Percentiles rank a stretch among this genome's conserved stretches.
phyloP scores from a whole-genome alignment of 2,329 filamentous ascomycete genomes.

The Aspergillus unguis region DNA sequence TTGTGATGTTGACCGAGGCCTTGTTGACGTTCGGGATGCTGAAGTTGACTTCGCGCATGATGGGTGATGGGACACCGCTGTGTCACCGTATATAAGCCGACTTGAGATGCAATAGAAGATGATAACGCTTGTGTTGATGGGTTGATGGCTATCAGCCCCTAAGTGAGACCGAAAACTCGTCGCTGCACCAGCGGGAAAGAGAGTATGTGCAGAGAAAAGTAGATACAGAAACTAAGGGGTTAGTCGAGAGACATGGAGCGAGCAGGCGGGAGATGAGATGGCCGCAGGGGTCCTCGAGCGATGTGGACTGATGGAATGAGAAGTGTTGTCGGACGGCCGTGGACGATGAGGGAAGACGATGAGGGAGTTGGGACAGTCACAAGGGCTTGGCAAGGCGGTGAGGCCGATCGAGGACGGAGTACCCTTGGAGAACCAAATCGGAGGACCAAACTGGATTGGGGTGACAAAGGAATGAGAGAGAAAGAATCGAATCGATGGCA shows the following conservation, averaged over 20 bases:
- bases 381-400: constrained; percentile 16
- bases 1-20: constrained; percentile 97
- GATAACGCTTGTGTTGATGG: neutral
- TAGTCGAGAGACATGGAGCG: constrained; percentile 16
- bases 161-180: constrained; percentile 16
- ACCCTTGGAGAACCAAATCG: too few species aligned
- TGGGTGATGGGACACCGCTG: constrained; percentile 41
- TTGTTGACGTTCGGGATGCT: constrained; percentile 99
- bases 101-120: constrained; percentile 3
- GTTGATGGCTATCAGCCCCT: constrained; percentile 14
- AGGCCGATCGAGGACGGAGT: too few species aligned
- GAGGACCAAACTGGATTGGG: too few species aligned
- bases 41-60: constrained; percentile 99
- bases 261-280: neutral
- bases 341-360: constrained; percentile 15
- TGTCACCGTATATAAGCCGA: constrained; percentile 8
- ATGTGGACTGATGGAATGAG: constrained; percentile 6
- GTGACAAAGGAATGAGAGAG: neutral
- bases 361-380: constrained; percentile 19
- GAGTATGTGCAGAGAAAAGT: constrained; percentile 1
- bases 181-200: constrained; percentile 11
- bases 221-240: constrained; percentile 5
- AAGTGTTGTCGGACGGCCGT: neutral
- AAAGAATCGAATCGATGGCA: neutral
- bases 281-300: constrained; percentile 8